A percentile compares a stretch with the other conserved stretches of the same genome.
Evolutionary conservation across 257 asterid species (phyloP).

Genomic region (Gentiana dahurica): DNA sequence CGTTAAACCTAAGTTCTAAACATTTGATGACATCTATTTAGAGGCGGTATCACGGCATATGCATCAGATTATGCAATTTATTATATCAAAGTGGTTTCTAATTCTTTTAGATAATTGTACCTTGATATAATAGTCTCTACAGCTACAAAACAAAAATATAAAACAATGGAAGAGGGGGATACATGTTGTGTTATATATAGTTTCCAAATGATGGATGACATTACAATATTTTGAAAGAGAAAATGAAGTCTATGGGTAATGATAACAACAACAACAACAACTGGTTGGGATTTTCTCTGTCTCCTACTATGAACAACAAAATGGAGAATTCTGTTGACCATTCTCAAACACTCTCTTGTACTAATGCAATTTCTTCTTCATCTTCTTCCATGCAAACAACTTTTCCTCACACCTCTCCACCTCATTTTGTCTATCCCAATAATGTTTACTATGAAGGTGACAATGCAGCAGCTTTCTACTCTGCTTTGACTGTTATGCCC

Average conservation of each 20-base stretch:
- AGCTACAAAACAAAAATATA: conserved; percentile 51
- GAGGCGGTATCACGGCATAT: no score
- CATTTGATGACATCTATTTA: no score
- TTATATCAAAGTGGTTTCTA: no score
- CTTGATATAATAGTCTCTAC: conserved; percentile 26
- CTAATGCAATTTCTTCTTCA: conserved; percentile 22
- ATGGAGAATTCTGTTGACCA: conserved; percentile 40
- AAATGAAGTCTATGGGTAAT: conserved; percentile 41
- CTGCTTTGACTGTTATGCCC: conserved; percentile 72
- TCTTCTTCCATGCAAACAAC: conserved; percentile 11
- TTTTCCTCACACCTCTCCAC: conserved; percentile 19
- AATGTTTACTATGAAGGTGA: conserved; percentile 50
- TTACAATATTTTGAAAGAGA: conserved; percentile 9
- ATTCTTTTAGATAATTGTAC: no score
- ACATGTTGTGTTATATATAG: conserved; percentile 22
- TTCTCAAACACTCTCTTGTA: conserved; percentile 26
- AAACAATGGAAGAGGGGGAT: conserved; percentile 18
- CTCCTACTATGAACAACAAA: conserved; percentile 38
- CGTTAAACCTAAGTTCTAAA: no score
- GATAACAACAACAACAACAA: conserved; percentile 29
- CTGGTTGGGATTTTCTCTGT: conserved; percentile 90
- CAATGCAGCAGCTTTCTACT: conserved; percentile 34
- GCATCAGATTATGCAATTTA: no score
- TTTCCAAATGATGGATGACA: conserved; percentile 63
- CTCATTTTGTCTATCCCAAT: conserved; percentile 39